Base-by-base conservation (phyloP, 169 alveolate genomes). In the Cryptosporidium baileyi region DNA sequence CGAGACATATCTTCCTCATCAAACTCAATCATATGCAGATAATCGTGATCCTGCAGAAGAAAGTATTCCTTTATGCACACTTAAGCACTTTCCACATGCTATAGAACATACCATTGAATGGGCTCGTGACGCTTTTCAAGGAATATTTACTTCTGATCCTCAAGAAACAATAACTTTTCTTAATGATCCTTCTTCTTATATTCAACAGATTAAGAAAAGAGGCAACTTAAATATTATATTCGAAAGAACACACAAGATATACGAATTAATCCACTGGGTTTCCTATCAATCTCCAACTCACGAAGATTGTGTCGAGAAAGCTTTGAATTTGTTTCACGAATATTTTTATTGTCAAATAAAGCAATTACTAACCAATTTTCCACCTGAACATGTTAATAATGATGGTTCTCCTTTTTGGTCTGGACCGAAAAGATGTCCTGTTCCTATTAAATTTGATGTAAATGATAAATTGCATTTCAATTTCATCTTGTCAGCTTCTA, bases 71-170 rank as follows among this genome's bases (percentile, higher is more conserved):
- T 92, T 97, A 89, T 97, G 99, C 91, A 95, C 98, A 0, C 82
- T 93, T 63, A 93, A 95, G 88, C 98, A 97, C 89, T 97, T 97
- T 96, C 99, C 99, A 5, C 95, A 97, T 82, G 95, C 96, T 81
- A 97, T 97, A 60, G 99, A 97, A 60, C 99, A 98, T 91, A 95
- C 99, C 28, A 96, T 98, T 47, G 98, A 98, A 90, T 98, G 99
- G 99, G 99, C 99, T 0, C 91, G 99, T 81, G 99, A 97, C 67
- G 93, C 94, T 38, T 98, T 98, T 89, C 98, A 96, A 81, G 98
- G 98, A 67, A 59, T 94, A 54, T 98, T 97, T 88, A 95, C 96
- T 40, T 98, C 96, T 61, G 95, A 95, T 8, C 97, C 99, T 0
- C 93, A 95, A 65, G 98, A 96, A 67, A 91, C 95, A 43, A 91